Evolutionary conservation across 2,329 filamentous ascomycete genomes (phyloP).

Genomic region (Exophiala bonariae): DNA sequence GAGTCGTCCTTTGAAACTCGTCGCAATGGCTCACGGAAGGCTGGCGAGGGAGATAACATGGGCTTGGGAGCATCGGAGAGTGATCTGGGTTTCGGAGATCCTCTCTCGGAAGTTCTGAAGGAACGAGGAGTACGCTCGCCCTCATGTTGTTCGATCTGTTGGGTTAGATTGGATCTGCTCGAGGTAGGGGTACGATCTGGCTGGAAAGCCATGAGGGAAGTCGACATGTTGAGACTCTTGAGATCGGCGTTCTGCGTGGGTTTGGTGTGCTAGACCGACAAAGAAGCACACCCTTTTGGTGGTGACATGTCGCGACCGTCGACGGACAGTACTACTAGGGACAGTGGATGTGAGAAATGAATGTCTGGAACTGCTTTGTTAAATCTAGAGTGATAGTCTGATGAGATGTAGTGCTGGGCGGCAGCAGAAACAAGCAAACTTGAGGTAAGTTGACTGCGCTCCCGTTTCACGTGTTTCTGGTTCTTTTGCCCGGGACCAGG

Average conservation of each 20-base stretch:
- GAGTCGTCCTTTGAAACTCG: constrained; percentile 66
- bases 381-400: too few relatives aligned
- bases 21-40: constrained; percentile 55
- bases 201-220: constrained; percentile 22
- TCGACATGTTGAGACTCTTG: constrained; percentile 17
- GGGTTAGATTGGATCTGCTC: constrained; percentile 18
- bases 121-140: constrained; percentile 24
- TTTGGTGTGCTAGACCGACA: too few relatives aligned
- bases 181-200: constrained; percentile 13
- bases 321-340: too few relatives aligned
- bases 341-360: too few relatives aligned
- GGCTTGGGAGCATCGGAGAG: constrained; percentile 65
- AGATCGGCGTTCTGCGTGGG: too few relatives aligned
- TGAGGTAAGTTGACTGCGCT: too few relatives aligned
- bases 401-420: not conserved
- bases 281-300: too few relatives aligned
- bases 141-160: constrained; percentile 26
- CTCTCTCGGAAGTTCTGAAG: constrained; percentile 4
- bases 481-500: too few relatives aligned
- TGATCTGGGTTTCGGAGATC: constrained; percentile 50
- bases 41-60: constrained; percentile 60
- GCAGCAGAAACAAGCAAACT: not conserved
- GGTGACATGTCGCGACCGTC: too few relatives aligned
- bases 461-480: too few relatives aligned
- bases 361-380: too few relatives aligned